A percentile compares a stretch with the other conserved stretches of the same genome.
phyloP scores from a whole-genome alignment of 2,329 filamentous ascomycete genomes.

The Aspergillus fumigatiaffinis region DNA sequence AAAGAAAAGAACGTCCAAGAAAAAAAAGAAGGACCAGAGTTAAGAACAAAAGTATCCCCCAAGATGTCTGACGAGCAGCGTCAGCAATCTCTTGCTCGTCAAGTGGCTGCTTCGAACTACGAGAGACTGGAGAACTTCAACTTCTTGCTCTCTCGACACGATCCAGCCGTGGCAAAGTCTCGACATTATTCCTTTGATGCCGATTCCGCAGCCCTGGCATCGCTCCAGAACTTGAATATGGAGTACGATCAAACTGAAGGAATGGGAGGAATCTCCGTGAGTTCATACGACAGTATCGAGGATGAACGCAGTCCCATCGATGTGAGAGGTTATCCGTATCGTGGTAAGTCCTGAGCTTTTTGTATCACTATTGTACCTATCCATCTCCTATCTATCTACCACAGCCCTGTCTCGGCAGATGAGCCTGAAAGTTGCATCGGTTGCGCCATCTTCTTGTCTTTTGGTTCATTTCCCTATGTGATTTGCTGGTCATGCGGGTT shows the following conservation, averaged over 20 bases:
- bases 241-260: slow-evolving; percentile 41
- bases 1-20: slow-evolving; percentile 6
- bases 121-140: slow-evolving; percentile 37
- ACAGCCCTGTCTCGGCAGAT: slow-evolving; percentile 4
- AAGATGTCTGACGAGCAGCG: slow-evolving; percentile 32
- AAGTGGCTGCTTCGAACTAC: slow-evolving; percentile 21
- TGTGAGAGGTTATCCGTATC: slow-evolving; percentile 37
- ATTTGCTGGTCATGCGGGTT: slow-evolving; percentile 12
- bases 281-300: slow-evolving; percentile 40
- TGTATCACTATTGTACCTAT: background rate
- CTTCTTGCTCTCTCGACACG: slow-evolving; percentile 31
- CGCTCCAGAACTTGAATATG: slow-evolving; percentile 32
- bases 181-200: slow-evolving; percentile 39
- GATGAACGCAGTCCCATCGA: slow-evolving; percentile 38
- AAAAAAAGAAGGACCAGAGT: background rate
- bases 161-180: slow-evolving; percentile 27
- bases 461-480: slow-evolving; percentile 23
- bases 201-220: slow-evolving; percentile 28
- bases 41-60: slow-evolving; percentile 6
- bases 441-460: slow-evolving; percentile 30
- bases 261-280: slow-evolving; percentile 39
- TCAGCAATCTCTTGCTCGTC: slow-evolving; percentile 17
- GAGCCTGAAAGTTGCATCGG: slow-evolving; percentile 27
- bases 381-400: background rate
- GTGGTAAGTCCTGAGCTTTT: slow-evolving; percentile 32